Percentiles rank a stretch among this genome's conserved stretches.
phyloP scores from a whole-genome alignment of 2,329 filamentous ascomycete species.

The Fonsecaea monophora region DNA sequence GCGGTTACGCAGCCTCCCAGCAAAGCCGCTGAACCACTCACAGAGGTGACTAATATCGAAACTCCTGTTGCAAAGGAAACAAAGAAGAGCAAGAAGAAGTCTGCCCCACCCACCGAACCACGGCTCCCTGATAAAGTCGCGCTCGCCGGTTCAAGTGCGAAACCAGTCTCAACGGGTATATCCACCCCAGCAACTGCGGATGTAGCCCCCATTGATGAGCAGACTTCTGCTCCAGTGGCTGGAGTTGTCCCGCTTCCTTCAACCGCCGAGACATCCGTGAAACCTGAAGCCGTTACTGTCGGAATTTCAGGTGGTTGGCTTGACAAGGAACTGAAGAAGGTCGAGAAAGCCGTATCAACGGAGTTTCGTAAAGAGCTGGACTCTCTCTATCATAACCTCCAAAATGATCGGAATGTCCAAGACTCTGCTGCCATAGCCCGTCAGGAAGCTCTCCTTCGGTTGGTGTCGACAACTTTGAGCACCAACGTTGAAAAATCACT shows the following conservation, averaged over 20 bases:
- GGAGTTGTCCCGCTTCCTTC: slow-evolving; percentile 2
- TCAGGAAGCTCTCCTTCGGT: slow-evolving; percentile 71
- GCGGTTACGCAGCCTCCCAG: slow-evolving; percentile 5
- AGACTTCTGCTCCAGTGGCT: slow-evolving; percentile 5
- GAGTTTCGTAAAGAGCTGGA: slow-evolving; percentile 63
- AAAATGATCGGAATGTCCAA: slow-evolving; percentile 71
- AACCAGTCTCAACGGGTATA: not conserved
- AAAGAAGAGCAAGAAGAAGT: slow-evolving; percentile 41
- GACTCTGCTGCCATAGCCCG: slow-evolving; percentile 69
- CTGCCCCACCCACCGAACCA: slow-evolving; percentile 16
- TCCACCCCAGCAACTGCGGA: slow-evolving; percentile 1
- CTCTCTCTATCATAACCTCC: slow-evolving; percentile 65
- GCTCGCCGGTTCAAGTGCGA: slow-evolving; percentile 25
- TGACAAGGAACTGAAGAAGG: slow-evolving; percentile 65
- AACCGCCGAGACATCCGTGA: slow-evolving; percentile 15
- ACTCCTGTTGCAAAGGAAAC: slow-evolving; percentile 30
- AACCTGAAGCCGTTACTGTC: slow-evolving; percentile 43
- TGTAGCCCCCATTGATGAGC: slow-evolving; percentile 7
- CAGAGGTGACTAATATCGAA: slow-evolving; percentile 27
- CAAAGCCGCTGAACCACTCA: slow-evolving; percentile 21
- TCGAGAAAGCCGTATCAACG: slow-evolving; percentile 52
- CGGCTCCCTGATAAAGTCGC: slow-evolving; percentile 18
- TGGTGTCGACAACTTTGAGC: slow-evolving; percentile 71
- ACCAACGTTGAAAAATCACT: slow-evolving; percentile 79
- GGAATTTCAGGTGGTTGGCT: slow-evolving; percentile 63